Base-by-base conservation (phyloP, 129 eudicot species). In the Rutidosis leptorrhynchoides region DNA sequence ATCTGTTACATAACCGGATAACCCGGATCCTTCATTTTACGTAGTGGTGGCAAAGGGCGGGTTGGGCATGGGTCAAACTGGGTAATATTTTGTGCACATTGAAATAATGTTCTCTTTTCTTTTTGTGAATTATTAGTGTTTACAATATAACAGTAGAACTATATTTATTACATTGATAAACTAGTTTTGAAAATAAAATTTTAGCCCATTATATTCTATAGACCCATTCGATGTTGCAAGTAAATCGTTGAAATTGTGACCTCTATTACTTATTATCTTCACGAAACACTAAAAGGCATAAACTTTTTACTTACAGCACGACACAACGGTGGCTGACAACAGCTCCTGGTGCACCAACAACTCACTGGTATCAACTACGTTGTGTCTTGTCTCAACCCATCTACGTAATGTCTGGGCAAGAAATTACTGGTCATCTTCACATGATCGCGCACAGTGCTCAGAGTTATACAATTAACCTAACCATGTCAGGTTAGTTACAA, bases 281-380 rank as follows among this genome's bases (percentile, higher is more conserved):
- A 17, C 54, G 29, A 67, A 30, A 46, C 26, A 40, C 1, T 45
- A 37, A 5, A 35, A 15, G 20, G 35, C 15, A 21, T 56, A 29
- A 58, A 43, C 48, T 24, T 24, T 43, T 69, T 40, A 61, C 46
- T 63, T 19, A 28, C 81, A 93, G 99, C 80, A 80, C 95, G 5
- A 90, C 84, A 21, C 96, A 86, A 79, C 77, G 99, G 77, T 93
- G 99, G 99, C 82, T 93, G 52, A 93, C 96, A 28, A 93, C 99
- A n/a, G 91, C 99, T 71, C 99, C 99, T 54, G 96, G 96, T 69
- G 95, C 96, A 56, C 95, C 95, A 20, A 93, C 99, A 55, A 93
- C 99, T 12, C 98, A 93, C 73, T 93, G 98, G 98, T 88, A 93
- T 53, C 98, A 93, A 70, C 70, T 93, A 14, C 96, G 99, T 12